Evolutionary conservation across 2,329 filamentous ascomycete genomes (phyloP), one percentile per base, ranked within the genome.

Genomic region (Aspergillus tanneri): DNA sequence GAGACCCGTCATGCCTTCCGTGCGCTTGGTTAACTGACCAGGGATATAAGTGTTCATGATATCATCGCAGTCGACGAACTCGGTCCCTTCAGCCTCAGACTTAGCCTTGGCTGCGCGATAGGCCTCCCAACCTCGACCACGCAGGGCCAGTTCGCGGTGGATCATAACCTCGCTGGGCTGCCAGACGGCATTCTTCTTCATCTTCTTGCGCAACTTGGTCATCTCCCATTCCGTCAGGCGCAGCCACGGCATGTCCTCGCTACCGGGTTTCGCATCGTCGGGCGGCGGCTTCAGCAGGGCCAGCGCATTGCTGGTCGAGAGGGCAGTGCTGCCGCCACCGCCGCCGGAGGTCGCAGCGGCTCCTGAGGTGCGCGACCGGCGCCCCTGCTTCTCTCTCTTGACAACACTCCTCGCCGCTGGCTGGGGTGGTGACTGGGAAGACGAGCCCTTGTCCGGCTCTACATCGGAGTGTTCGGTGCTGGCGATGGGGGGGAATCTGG

Each of bases 171-270:
- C 80, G 54, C 81, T 85, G 1, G 83, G 83, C 36, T 81, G 78
- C 83, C 83, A 86, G n/a, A 83, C 77, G 5, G 82, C 81, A 53
- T 86, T 86, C 72, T 86, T 86, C 72, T 86, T 86, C 83, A 86
- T 86, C 56, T 81, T 78, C 66, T 85, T 85, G 43, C 83, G 76
- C 19, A 86, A 66, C 43, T 79, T 81, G 4, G 82, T 83, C 81
- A 86, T 83, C 60, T 86, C 83, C 71, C 78, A 86, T 56, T 85
- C 82, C 2, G 83, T 85, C 53, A 86, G 68, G 48, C 81, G 80
- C 58, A 82, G 72, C 83, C 83, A 86, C 2, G 83, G 83, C 51
- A 78, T 70, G 68, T 79, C 79, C 59, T 78, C 78, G 66, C 81
- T 84, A 37, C 83, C 83, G 19, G 78, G 73, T 45, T 72, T 72